Evolutionary conservation across 1,284 basidiomycete genomes (phyloP).

Genomic region (Xerocomus nothofagi): DNA sequence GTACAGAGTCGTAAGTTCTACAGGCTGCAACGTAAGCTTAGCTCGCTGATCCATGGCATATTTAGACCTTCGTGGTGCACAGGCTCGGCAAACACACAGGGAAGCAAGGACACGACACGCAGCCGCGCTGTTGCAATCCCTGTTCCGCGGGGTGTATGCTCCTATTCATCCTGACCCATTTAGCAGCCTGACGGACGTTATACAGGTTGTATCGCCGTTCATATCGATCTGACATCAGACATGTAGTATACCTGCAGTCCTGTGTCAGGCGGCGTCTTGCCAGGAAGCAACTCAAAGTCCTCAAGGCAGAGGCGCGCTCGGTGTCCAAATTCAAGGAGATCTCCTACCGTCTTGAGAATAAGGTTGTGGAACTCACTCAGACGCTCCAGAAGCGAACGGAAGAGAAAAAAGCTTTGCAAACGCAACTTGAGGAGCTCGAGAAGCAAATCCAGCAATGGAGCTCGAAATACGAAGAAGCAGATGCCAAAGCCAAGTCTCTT

Average conservation of each 20-base stretch:
- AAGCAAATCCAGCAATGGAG: conserved; percentile 85
- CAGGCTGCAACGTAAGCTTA: conserved; percentile 1
- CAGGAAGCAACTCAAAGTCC: conserved; percentile 78
- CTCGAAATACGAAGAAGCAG: conserved; percentile 87
- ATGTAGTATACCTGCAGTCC: conserved; percentile 87
- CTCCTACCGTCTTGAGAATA: conserved; percentile 97
- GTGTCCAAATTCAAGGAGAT: conserved; percentile 99
- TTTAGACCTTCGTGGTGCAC: conserved; percentile 78
- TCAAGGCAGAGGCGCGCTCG: conserved; percentile 92
- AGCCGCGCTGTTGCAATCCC: conserved; percentile 77
- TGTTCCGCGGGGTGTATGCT: conserved; percentile 87
- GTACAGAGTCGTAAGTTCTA: conserved; percentile 82
- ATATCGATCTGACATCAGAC: conserved; percentile 67
- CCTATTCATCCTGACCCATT: conserved; percentile 33
- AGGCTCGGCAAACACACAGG: conserved; percentile 67
- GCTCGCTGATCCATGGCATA: conserved; percentile 10
- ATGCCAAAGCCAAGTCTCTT: conserved; percentile 73
- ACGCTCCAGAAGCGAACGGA: conserved; percentile 88
- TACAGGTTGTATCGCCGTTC: conserved; percentile 64
- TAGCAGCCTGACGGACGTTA: conserved; percentile 8
- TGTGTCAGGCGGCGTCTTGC: conserved; percentile 90
- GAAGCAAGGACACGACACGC: conserved; percentile 65
- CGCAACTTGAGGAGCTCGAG: conserved; percentile 77
- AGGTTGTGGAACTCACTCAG: conserved; percentile 98
- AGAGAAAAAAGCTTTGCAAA: conserved; percentile 89